Base-by-base conservation (phyloP, 495 filamentous ascomycete genomes). In the Chaetomium tenue region DNA sequence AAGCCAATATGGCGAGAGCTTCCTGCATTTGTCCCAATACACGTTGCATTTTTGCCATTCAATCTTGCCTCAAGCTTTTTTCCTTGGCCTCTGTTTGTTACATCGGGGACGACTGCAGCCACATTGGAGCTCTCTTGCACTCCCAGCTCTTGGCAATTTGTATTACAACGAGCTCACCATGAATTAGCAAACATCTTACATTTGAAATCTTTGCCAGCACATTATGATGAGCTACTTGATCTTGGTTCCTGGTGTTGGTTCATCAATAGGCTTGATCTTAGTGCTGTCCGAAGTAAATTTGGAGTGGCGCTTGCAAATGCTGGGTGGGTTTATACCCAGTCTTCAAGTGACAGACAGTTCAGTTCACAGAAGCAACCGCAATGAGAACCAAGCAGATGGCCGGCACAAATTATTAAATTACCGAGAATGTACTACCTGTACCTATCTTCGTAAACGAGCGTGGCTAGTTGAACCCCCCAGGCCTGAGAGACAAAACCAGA, bases 321-420 rank as follows among this genome's bases (percentile, higher is more conserved):
- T n/a, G n/a, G n/a, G n/a, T n/a, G 28, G 28, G 28, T 2, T 6
- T 30, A 30, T 40, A n/a, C n/a, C 39, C 39, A 40, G 12, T 15
- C 39, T 0, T 28, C 12, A 52, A n/a, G n/a, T n/a, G 13, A 6
- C 28, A 39, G 1, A 16, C 33, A 25, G 0, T 4, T 23, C 30
- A 55, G 4, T 37, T 33, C 30, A 40, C 30, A 56, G 40, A 4
- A 23, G 33, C 37, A 25, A 15, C 11, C 40, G 33, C 28, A 30
- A 44, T 9, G 15, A 18, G 15, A 18, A 59, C 20, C 22, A 53
- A n/a, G 23, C 18, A 18, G 28, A 48, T 61, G 47, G 58, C 47
- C 46, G 47, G 58, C 58, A 52, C 58, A 52, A 37, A 39, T 12
- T 52, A 51, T 51, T 61, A 61, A 18, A 59, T 59, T 59, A 59